Conservation (phyloP, 2,329 filamentous ascomycete species). For the Cytospora piceae region DNA sequence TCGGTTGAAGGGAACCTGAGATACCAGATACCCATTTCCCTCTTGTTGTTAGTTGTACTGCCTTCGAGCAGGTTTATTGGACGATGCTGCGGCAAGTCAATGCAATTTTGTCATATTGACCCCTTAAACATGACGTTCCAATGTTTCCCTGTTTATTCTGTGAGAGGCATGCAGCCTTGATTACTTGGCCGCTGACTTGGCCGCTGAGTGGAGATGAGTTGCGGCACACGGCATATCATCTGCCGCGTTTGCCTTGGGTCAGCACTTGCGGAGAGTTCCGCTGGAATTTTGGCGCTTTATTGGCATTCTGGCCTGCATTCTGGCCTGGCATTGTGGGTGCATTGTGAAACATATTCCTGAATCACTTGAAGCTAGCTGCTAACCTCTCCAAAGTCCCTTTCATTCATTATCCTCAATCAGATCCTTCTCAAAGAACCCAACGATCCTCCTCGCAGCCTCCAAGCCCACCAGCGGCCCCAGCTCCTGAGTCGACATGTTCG, state of each 20-base stretch:
- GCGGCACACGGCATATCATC: neutral
- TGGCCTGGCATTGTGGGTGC: neutral
- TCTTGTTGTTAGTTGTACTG: constrained; percentile 9
- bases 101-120: neutral
- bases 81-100: neutral
- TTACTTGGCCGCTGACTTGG: too few relatives aligned
- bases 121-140: neutral
- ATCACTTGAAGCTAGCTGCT: too few relatives aligned
- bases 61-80: neutral
- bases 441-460: constrained; percentile 75
- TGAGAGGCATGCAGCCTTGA: neutral
- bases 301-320: neutral
- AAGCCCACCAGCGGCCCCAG: constrained; percentile 75
- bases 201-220: neutral
- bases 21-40: constrained; percentile 22
- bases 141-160: neutral
- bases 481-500: constrained; percentile 79
- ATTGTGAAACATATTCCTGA: neutral
- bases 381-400: neutral
- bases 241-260: neutral
- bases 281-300: neutral
- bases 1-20: constrained; percentile 12
- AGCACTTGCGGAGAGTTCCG: neutral
- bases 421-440: constrained; percentile 76
- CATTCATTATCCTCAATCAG: constrained; percentile 55